Percentiles rank a stretch among this genome's conserved stretches.
Evolutionary conservation across 495 filamentous ascomycete genomes (phyloP).

Genomic region (Penicillium egyptiacum): DNA sequence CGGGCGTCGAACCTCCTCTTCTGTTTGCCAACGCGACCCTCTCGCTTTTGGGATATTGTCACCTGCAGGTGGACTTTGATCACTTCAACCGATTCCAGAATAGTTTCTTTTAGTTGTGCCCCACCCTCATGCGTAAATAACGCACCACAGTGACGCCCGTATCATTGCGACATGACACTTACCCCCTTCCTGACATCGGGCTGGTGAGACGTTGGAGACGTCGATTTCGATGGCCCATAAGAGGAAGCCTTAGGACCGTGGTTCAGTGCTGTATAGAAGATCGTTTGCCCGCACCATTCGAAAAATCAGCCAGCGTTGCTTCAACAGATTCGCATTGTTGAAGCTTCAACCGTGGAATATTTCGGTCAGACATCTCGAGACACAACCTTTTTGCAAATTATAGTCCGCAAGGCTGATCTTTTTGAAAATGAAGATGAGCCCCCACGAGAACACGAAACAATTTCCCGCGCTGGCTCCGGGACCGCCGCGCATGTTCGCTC

Average conservation of each 20-base stretch:
- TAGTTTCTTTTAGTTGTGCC: slow-evolving; percentile 5
- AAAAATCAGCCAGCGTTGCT: not conserved
- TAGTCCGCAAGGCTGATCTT: not conserved
- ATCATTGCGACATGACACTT: slow-evolving; percentile 1
- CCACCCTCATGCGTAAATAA: slow-evolving; percentile 9
- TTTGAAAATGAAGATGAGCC: slow-evolving; percentile 24
- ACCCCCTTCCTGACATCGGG: not conserved
- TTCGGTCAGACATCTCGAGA: not conserved
- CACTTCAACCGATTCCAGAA: slow-evolving; percentile 6
- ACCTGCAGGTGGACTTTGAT: slow-evolving; percentile 18
- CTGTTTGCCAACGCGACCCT: slow-evolving; percentile 18
- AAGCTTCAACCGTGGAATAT: not conserved
- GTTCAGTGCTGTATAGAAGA: not conserved
- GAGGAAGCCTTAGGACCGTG: not conserved
- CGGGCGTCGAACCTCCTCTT: slow-evolving; percentile 12
- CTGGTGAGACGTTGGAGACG: slow-evolving; percentile 3
- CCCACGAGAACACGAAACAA: slow-evolving; percentile 25
- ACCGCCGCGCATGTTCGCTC: slow-evolving; percentile 25
- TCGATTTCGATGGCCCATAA: slow-evolving; percentile 4
- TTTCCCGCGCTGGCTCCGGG: slow-evolving; percentile 38
- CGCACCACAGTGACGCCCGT: not conserved
- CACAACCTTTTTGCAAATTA: not conserved
- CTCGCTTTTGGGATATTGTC: slow-evolving; percentile 14
- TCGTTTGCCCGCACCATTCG: not conserved
- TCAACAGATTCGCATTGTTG: not conserved